Conservation (phyloP, 106 monocot genomes). For the Alisma plantagoaquatica region DNA sequence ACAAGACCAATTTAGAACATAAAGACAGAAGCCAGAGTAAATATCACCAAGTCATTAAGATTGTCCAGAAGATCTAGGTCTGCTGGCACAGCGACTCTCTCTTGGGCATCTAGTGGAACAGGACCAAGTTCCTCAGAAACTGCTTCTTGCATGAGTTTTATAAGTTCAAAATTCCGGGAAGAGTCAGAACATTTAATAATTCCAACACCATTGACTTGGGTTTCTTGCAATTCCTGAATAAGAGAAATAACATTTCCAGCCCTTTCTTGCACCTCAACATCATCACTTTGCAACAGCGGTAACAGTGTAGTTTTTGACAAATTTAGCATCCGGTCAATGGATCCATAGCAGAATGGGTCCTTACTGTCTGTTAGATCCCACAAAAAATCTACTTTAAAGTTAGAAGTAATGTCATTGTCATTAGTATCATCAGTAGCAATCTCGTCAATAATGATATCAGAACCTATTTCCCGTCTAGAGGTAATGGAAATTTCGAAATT, state of each 20-base stretch:
- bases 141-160: slow-evolving; percentile 19
- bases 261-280: slow-evolving; percentile 76
- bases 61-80: slow-evolving; percentile 61
- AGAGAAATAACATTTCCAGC: slow-evolving; percentile 66
- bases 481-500: slow-evolving; percentile 3
- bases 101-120: slow-evolving; percentile 44
- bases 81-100: slow-evolving; percentile 50
- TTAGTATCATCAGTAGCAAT: slow-evolving; percentile 12
- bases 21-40: no score
- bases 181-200: slow-evolving; percentile 14
- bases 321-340: slow-evolving; percentile 29
- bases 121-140: slow-evolving; percentile 72
- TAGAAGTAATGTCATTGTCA: background rate
- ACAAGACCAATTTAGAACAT: no score
- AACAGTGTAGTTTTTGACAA: slow-evolving; percentile 46
- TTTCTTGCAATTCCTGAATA: slow-evolving; percentile 27
- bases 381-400: background rate
- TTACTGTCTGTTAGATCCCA: slow-evolving; percentile 9
- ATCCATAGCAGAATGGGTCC: slow-evolving; percentile 25
- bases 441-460: slow-evolving; percentile 5
- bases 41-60: slow-evolving; percentile 58
- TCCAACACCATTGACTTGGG: slow-evolving; percentile 17
- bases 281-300: slow-evolving; percentile 47
- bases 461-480: background rate
- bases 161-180: slow-evolving; percentile 19